Percentiles rank a stretch among this genome's conserved stretches.
These are phyloP conservation scores for Akanthomyces lecanii DNA, from an alignment of 2,329 filamentous ascomycete genomes.

Conservation along the genomic window DNA sequence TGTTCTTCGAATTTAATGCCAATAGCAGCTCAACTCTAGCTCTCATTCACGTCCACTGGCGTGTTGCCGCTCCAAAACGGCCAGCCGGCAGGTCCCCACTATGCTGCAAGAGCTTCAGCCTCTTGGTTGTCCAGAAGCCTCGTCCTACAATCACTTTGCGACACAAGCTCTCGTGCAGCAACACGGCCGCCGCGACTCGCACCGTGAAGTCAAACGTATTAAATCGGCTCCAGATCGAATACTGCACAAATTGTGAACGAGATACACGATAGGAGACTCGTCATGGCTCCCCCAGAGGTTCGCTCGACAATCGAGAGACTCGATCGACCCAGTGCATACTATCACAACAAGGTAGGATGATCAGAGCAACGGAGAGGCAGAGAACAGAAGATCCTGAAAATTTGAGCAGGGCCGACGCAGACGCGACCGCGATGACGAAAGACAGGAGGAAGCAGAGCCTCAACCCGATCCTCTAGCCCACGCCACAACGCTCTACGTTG, in stretches of 20 bases:
- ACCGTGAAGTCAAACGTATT: background rate
- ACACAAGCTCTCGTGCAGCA: constrained; percentile 1
- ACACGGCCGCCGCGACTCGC: background rate
- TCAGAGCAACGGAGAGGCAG: constrained; percentile 19
- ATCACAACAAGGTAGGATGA: constrained; percentile 66
- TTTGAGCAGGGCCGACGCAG: constrained; percentile 65
- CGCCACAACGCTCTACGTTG: constrained; percentile 94
- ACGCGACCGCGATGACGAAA: constrained; percentile 57
- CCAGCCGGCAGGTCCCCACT: constrained; percentile 13
- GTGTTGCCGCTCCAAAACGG: background rate
- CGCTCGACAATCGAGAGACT: constrained; percentile 75
- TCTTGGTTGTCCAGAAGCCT: background rate
- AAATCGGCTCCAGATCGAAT: background rate
- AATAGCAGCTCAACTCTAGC: background rate
- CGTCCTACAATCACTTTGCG: constrained; percentile 3
- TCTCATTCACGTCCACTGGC: background rate
- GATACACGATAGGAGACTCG: background rate
- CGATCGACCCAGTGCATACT: constrained; percentile 94
- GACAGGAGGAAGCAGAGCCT: constrained; percentile 45
- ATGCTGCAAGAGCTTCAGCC: constrained; percentile 12
- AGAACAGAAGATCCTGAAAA: background rate
- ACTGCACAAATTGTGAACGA: background rate
- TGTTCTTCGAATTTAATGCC: too few species aligned
- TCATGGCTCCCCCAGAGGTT: constrained; percentile 9
- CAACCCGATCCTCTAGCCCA: constrained; percentile 68